Evolutionary conservation across 495 filamentous ascomycete species (phyloP), one percentile per base, ranked within the genome.

Genomic region (Beverwykella pulmonaria): DNA sequence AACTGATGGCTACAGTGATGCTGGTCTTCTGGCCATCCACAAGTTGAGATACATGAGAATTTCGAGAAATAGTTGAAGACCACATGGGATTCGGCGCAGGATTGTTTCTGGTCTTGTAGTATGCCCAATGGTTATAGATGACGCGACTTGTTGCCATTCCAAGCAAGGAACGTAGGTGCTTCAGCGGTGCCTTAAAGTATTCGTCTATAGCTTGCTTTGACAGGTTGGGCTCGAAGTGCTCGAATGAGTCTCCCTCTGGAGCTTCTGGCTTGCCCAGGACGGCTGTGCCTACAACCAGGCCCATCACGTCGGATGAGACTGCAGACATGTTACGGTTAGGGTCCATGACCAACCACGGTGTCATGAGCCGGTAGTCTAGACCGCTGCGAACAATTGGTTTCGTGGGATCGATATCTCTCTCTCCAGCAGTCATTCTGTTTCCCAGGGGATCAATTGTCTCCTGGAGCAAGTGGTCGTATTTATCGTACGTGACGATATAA

Each of bases 241-340:
- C 55, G 5, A 76, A 57, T 1, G 27, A 27, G 61, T 77, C 74
- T 6, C 74, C 75, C 2, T 71, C 0, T 3, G 1, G 22, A 30
- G 73, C 63, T 1, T 36, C 48, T 12, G 17, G 19, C 48, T 76
- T 75, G 0, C 75, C 75, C 68, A 69, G 72, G 5, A 64, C 34
- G 0, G 75, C 74, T 0, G 49, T 53, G n/a, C 57, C 76, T 14
- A 73, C 48, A 6, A 69, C 55, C 15, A 23, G 3, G 0, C 76
- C 76, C 0, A 77, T 39, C 0, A 26, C 32, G 50, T 77, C 72
- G 19, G 47, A 71, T 6, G 26, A 46, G 1, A 47, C 22, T 8
- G 9, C 25, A 4, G 59, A 22, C 17, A 10, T 4, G 20, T 62
- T 62, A 9, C 48, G 20, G 26, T 62, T 62, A 4, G 44, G 44